Evolutionary conservation across 257 asterid species (phyloP).

Genomic region (Lantana camara): DNA sequence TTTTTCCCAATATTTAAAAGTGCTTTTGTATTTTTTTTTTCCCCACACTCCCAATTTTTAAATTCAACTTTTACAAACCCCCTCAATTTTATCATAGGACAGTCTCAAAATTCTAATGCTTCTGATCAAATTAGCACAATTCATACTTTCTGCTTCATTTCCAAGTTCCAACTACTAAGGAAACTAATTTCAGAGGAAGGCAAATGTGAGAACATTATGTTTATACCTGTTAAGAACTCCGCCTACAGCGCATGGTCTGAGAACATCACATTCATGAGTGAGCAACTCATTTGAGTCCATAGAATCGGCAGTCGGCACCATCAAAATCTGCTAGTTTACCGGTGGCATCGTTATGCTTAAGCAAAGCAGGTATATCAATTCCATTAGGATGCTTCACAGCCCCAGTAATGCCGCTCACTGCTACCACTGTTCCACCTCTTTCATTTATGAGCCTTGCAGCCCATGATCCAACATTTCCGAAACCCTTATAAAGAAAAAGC

Average conservation of each 20-base stretch:
- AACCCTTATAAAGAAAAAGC: slow-evolving; percentile 44
- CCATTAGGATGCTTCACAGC: slow-evolving; percentile 57
- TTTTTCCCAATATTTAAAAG: too few relatives aligned
- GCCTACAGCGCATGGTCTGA: slow-evolving; percentile 81
- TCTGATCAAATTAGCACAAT: not conserved
- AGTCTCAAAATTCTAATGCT: not conserved
- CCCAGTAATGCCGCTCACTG: slow-evolving; percentile 75
- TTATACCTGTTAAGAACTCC: slow-evolving; percentile 75
- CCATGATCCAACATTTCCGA: slow-evolving; percentile 81
- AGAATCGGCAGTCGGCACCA: slow-evolving; percentile 58
- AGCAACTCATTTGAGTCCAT: slow-evolving; percentile 64
- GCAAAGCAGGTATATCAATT: slow-evolving; percentile 59
- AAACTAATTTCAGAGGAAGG: not conserved
- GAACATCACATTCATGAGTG: slow-evolving; percentile 67
- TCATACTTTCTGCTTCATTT: not conserved
- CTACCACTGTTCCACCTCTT: slow-evolving; percentile 68
- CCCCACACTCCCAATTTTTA: too few relatives aligned
- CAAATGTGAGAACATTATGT: not conserved
- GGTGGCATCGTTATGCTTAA: slow-evolving; percentile 50
- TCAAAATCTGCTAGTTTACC: slow-evolving; percentile 48
- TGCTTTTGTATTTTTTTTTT: too few relatives aligned
- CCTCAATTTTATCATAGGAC: not conserved
- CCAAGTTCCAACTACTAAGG: not conserved
- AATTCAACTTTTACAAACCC: too few relatives aligned
- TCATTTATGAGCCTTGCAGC: slow-evolving; percentile 67